phyloP scores from a whole-genome alignment of 2,329 filamentous ascomycete genomes.

The Xylariales sp. region DNA sequence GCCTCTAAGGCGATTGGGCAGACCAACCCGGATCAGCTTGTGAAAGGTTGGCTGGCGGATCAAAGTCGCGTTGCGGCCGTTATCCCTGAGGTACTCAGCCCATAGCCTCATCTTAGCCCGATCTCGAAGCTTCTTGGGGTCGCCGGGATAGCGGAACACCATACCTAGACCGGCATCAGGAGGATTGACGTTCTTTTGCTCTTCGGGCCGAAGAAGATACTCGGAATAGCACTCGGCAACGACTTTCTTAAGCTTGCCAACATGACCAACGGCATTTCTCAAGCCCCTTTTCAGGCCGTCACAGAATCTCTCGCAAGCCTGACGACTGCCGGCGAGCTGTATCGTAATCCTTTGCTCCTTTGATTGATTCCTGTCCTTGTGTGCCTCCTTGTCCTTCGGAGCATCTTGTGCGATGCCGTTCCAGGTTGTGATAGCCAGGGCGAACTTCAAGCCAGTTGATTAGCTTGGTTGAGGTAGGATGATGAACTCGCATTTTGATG shows the following conservation, averaged over 20 bases:
- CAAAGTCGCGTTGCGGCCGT: conserved; percentile 86
- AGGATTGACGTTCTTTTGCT: conserved; percentile 57
- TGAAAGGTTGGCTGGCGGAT: conserved; percentile 96
- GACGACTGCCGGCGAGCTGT: conserved; percentile 82
- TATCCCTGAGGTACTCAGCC: conserved; percentile 94
- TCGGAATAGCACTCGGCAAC: conserved; percentile 87
- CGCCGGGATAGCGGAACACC: conserved; percentile 90
- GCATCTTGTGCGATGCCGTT: conserved; percentile 63
- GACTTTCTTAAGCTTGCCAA: conserved; percentile 77
- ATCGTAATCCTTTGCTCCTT: conserved; percentile 83
- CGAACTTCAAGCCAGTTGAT: conserved; percentile 54
- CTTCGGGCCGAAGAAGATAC: conserved; percentile 64
- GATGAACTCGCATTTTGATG: too few relatives aligned
- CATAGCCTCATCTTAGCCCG: conserved; percentile 96
- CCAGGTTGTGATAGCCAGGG: conserved; percentile 92
- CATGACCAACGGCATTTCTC: conserved; percentile 79
- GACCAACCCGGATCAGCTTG: conserved; percentile 90
- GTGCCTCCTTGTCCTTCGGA: conserved; percentile 35
- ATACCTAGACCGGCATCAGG: conserved; percentile 94
- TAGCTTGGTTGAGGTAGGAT: conserved; percentile 7
- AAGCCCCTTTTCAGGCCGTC: conserved; percentile 90
- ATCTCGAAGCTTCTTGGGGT: conserved; percentile 88
- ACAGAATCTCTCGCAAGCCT: conserved; percentile 90
- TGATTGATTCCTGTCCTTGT: conserved; percentile 35
- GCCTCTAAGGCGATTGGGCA: conserved; percentile 87